phyloP scores from a whole-genome alignment of 257 asterid species.

The Gynochthodes officinalis region DNA sequence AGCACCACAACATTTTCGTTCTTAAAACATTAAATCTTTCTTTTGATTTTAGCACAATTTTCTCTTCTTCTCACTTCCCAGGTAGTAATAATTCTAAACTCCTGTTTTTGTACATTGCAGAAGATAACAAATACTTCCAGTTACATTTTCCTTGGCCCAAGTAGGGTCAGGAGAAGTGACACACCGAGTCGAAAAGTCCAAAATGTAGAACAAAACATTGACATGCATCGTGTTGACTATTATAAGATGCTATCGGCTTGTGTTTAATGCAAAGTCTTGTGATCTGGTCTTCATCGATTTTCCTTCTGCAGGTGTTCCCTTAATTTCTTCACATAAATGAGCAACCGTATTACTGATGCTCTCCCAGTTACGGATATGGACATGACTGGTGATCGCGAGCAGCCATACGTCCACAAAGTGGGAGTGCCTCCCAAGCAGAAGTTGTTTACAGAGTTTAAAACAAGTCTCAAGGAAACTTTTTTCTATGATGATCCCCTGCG shows the following conservation, averaged over 20 bases:
- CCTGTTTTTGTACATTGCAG: no score
- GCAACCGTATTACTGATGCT: background rate
- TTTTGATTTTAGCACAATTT: background rate
- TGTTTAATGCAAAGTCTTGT: no score
- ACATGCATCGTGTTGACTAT: no score
- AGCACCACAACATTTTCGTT: background rate
- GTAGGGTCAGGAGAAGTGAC: background rate
- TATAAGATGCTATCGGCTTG: no score
- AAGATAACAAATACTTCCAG: no score
- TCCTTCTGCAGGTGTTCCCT: background rate
- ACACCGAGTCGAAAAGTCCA: background rate
- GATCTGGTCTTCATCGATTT: background rate
- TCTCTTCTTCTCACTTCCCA: no score
- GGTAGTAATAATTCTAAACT: no score
- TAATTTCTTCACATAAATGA: background rate
- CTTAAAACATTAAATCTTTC: background rate
- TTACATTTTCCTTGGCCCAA: background rate
- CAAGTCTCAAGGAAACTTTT: slow-evolving; percentile 64
- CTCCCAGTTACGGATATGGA: slow-evolving; percentile 7
- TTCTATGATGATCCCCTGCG: slow-evolving; percentile 83
- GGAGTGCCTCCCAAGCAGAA: slow-evolving; percentile 80
- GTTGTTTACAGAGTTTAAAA: slow-evolving; percentile 51
- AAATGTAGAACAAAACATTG: background rate
- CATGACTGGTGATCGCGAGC: background rate
- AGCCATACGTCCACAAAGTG: slow-evolving; percentile 62